Evolutionary conservation across 352 stramenopile genomes (phyloP).

Genomic region (Phytophthora sansomeana): DNA sequence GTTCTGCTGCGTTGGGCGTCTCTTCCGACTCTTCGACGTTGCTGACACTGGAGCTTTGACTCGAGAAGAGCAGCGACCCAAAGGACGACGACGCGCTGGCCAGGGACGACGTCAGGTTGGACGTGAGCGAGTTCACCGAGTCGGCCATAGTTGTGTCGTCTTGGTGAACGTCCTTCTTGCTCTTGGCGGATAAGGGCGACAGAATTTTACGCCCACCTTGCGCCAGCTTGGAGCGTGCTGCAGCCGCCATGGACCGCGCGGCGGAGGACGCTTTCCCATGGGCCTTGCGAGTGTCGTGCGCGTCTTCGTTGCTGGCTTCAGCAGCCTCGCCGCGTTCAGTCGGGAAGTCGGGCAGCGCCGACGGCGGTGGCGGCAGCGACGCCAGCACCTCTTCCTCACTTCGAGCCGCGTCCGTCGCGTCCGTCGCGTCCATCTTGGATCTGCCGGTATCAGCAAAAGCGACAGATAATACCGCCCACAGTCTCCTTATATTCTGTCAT

Average conservation of each 20-base stretch:
- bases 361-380: conserved; percentile 38
- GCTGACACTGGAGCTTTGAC: conserved; percentile 33
- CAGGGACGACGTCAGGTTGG: conserved; percentile 40
- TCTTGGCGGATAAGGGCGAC: conserved; percentile 41
- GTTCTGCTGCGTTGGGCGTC: conserved; percentile 5
- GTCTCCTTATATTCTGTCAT: too few relatives aligned
- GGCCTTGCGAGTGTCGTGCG: conserved; percentile 5
- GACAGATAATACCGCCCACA: too few relatives aligned
- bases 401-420: too few relatives aligned
- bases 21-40: conserved; percentile 18
- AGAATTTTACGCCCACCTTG: conserved; percentile 63
- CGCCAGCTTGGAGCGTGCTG: conserved; percentile 59
- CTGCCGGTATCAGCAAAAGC: too few relatives aligned
- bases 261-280: conserved; percentile 46
- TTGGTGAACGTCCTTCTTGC: neutral
- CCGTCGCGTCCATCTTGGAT: conserved; percentile 7
- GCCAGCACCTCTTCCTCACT: conserved; percentile 40
- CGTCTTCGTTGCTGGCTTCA: conserved; percentile 5
- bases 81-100: conserved; percentile 54
- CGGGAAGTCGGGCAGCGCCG: conserved; percentile 33
- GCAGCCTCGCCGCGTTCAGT: neutral
- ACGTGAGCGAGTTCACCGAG: conserved; percentile 29
- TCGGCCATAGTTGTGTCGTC: conserved; percentile 19
- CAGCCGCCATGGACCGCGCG: conserved; percentile 61
- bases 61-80: conserved; percentile 56